A percentile compares a stretch with the other conserved stretches of the same genome.
These are phyloP conservation scores for Parathielavia hyrcaniae DNA, from an alignment of 495 filamentous ascomycete species.

Conservation along the genomic window DNA sequence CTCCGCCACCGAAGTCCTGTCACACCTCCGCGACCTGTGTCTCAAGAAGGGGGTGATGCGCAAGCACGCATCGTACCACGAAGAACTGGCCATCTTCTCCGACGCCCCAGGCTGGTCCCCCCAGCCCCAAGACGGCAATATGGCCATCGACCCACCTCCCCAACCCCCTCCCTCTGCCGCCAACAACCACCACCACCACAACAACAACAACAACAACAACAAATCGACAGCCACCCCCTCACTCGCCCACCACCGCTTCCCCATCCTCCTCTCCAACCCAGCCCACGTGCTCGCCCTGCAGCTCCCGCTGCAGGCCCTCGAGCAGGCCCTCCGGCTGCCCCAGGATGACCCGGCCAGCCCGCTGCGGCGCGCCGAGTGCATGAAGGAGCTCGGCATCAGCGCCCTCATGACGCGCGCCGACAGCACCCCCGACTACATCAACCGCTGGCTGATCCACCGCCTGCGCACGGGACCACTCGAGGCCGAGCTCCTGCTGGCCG, in stretches of 20 bases:
- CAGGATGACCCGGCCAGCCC: constrained; percentile 22
- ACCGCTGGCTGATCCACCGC: constrained; percentile 44
- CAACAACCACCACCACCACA: neutral
- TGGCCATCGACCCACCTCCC: constrained; percentile 19
- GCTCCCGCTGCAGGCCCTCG: constrained; percentile 21
- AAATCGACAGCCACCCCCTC: neutral
- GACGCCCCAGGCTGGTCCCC: constrained; percentile 12
- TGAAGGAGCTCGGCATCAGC: constrained; percentile 34
- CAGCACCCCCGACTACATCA: constrained; percentile 40
- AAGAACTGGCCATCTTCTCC: constrained; percentile 26
- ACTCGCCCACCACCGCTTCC: constrained; percentile 29
- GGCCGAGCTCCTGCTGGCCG: constrained; percentile 38
- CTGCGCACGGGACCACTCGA: constrained; percentile 42
- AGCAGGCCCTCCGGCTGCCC: constrained; percentile 22
- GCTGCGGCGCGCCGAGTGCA: constrained; percentile 21
- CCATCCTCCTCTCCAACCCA: constrained; percentile 33
- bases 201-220: neutral
- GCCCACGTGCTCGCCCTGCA: constrained; percentile 27
- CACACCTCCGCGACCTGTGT: constrained; percentile 24
- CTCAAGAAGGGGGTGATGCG: constrained; percentile 28
- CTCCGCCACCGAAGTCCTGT: constrained; percentile 15
- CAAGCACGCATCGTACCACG: constrained; percentile 29
- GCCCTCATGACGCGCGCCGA: constrained; percentile 29
- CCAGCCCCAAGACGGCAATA: constrained; percentile 21
- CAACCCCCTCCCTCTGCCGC: neutral